phyloP scores from a whole-genome alignment of 345 rosid genomes.

The Citrus unshiu region DNA sequence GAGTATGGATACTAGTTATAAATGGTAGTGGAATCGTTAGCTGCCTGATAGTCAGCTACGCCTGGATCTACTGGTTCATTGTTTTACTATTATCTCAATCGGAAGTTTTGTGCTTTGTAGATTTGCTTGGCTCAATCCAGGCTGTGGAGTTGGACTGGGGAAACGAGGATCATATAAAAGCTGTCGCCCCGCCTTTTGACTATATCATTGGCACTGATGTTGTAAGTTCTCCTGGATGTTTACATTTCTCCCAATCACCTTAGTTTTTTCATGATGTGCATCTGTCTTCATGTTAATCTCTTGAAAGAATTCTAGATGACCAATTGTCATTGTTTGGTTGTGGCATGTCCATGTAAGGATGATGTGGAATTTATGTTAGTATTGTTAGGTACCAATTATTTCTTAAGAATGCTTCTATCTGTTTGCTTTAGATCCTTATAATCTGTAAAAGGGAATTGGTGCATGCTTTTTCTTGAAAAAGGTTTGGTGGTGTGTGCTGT shows the following conservation, averaged over 20 bases:
- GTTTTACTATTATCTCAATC: slow-evolving; percentile 1
- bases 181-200: slow-evolving; percentile 84
- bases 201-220: slow-evolving; percentile 90
- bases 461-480: not conserved
- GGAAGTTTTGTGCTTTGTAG: slow-evolving; percentile 34
- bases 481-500: not conserved
- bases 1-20: not conserved
- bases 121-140: slow-evolving; percentile 77
- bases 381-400: not conserved
- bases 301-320: not conserved
- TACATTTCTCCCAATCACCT: not conserved
- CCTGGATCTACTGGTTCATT: not conserved
- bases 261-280: too few relatives aligned
- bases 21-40: not conserved
- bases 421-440: not conserved
- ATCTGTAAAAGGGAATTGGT: not conserved
- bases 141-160: slow-evolving; percentile 93
- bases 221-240: slow-evolving; percentile 44
- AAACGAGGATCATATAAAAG: slow-evolving; percentile 63
- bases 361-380: not conserved
- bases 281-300: not conserved
- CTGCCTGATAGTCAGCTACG: not conserved
- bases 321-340: not conserved
- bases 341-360: not conserved
- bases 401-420: not conserved